Percentiles rank a stretch among this genome's conserved stretches.
Evolutionary conservation across 306 rosid genomes (phyloP).

Genomic region (Aeschynomene evenia): DNA sequence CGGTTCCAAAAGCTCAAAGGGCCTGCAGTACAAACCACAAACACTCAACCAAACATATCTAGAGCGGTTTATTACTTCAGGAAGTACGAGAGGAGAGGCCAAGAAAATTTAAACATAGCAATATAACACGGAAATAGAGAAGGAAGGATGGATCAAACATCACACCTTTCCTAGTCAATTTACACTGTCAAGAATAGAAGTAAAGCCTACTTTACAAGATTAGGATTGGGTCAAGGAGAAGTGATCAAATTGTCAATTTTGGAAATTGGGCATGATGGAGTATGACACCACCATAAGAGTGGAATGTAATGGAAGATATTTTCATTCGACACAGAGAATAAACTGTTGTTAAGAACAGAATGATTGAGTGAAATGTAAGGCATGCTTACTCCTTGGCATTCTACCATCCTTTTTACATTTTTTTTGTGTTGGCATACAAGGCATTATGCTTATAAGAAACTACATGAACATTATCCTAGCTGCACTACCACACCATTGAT

Average conservation of each 20-base stretch:
- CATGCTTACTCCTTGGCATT: not conserved
- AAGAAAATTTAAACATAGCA: constrained; percentile 1
- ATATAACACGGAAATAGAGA: not conserved
- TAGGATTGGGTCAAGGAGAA: constrained; percentile 4
- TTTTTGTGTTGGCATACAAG: not conserved
- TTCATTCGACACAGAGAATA: not conserved
- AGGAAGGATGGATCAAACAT: not conserved
- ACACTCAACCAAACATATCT: constrained; percentile 1
- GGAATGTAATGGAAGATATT: not conserved
- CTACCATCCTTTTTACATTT: not conserved
- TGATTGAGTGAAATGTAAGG: not conserved
- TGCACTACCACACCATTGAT: not conserved
- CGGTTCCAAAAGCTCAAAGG: constrained; percentile 77
- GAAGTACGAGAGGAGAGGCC: constrained; percentile 13
- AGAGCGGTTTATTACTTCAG: not conserved
- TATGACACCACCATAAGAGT: not conserved
- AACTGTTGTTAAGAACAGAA: not conserved
- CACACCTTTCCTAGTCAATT: constrained; percentile 20
- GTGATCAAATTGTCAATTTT: constrained; percentile 17
- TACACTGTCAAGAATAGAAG: constrained; percentile 4
- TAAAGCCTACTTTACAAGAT: not conserved
- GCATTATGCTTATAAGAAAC: constrained; percentile 8
- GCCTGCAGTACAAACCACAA: constrained; percentile 56
- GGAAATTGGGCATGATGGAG: not conserved
- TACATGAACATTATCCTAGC: not conserved